phyloP scores from a whole-genome alignment of 2,329 filamentous ascomycete genomes.

The Colletotrichum australisinense region DNA sequence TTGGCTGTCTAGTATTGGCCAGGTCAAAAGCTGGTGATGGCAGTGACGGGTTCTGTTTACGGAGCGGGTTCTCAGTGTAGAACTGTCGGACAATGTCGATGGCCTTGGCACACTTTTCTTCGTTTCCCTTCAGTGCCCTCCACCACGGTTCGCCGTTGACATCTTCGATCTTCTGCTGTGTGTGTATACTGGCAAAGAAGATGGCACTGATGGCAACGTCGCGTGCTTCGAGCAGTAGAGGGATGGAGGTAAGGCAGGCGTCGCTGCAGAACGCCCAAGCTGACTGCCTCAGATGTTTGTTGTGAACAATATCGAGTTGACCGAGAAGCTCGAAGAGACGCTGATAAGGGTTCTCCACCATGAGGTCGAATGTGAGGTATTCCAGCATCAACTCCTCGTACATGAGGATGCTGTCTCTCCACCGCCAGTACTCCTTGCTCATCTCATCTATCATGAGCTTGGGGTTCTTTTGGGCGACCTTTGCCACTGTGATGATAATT shows the following conservation, averaged over 20 bases:
- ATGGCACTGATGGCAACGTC: conserved; percentile 88
- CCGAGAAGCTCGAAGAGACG: conserved; percentile 85
- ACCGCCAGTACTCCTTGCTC: conserved; percentile 98
- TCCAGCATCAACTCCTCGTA: conserved; percentile 95
- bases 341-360: conserved; percentile 88
- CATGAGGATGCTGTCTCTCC: conserved; percentile 92
- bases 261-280: conserved; percentile 97
- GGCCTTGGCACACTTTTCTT: conserved; percentile 77
- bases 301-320: conserved; percentile 78
- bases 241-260: conserved; percentile 84
- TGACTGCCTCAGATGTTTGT: conserved; percentile 84
- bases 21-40: conserved; percentile 67
- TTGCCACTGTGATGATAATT: conserved; percentile 91
- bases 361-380: conserved; percentile 91
- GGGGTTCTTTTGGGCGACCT: conserved; percentile 93
- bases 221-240: conserved; percentile 81
- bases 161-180: conserved; percentile 80
- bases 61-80: conserved; percentile 72
- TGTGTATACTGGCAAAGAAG: conserved; percentile 86
- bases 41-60: conserved; percentile 65
- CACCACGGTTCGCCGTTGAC: conserved; percentile 86
- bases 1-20: conserved; percentile 65
- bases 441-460: conserved; percentile 94
- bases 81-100: conserved; percentile 81
- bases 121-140: conserved; percentile 78